Evolutionary conservation across 345 rosid genomes (phyloP).

Genomic region (Camelina hispida): DNA sequence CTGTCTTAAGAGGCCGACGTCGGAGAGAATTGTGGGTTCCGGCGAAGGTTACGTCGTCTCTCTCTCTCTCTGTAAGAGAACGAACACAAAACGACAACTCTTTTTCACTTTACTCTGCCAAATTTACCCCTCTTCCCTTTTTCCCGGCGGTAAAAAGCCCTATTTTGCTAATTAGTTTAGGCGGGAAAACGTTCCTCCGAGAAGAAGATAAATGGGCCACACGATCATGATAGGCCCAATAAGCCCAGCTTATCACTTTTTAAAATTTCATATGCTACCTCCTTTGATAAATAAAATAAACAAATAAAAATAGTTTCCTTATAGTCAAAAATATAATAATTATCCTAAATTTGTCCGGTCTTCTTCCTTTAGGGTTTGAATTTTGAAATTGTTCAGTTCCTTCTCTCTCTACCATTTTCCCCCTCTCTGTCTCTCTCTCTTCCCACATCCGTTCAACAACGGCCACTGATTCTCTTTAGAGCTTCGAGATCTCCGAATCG

Average conservation of each 20-base stretch:
- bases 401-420: conserved; percentile 34
- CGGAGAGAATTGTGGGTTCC: conserved; percentile 1
- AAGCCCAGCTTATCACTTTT: background rate
- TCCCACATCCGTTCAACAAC: conserved; percentile 29
- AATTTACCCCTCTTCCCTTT: conserved; percentile 6
- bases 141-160: conserved; percentile 19
- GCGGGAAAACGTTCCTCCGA: conserved; percentile 20
- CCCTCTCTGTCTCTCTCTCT: conserved; percentile 40
- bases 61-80: background rate
- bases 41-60: conserved; percentile 21
- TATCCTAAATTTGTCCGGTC: conserved; percentile 1
- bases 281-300: background rate
- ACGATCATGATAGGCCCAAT: background rate
- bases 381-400: conserved; percentile 29
- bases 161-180: background rate
- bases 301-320: background rate
- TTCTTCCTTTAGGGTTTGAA: conserved; percentile 32
- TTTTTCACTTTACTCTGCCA: background rate
- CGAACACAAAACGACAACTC: background rate
- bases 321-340: conserved; percentile 16
- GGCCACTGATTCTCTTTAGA: conserved; percentile 14
- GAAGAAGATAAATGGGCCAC: conserved; percentile 10
- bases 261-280: background rate
- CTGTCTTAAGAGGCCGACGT: conserved; percentile 18
- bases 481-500: conserved; percentile 25